Conservation (phyloP, 1,284 basidiomycete genomes). For the Ganoderma boninense region DNA sequence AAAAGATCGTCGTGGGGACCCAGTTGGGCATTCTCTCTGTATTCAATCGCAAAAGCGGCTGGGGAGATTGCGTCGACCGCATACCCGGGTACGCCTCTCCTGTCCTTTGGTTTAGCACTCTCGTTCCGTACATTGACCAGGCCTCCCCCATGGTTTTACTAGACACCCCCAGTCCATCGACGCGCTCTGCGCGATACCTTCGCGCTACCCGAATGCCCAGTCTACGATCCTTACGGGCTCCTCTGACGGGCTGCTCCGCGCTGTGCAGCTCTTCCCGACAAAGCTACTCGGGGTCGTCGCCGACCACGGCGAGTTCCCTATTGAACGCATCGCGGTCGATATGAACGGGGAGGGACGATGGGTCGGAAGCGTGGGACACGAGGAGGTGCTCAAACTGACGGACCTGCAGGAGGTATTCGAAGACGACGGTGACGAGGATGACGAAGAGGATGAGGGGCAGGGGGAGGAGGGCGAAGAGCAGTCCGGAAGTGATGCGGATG, state of each 20-base stretch:
- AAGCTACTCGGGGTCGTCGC: constrained; percentile 91
- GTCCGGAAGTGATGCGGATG: constrained; percentile 31
- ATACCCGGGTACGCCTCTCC: constrained; percentile 74
- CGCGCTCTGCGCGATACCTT: constrained; percentile 78
- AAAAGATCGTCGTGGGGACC: constrained; percentile 90
- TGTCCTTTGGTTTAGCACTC: neutral
- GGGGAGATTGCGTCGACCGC: constrained; percentile 94
- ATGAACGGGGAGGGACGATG: constrained; percentile 69
- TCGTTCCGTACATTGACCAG: neutral
- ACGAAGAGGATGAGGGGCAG: constrained; percentile 23
- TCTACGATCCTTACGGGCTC: constrained; percentile 91
- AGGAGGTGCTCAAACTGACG: constrained; percentile 86
- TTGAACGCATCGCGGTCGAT: constrained; percentile 83
- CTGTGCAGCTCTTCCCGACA: constrained; percentile 90
- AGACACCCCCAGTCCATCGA: constrained; percentile 92
- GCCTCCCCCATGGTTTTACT: neutral
- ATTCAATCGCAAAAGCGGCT: constrained; percentile 88
- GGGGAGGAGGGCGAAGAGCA: constrained; percentile 43
- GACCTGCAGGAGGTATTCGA: constrained; percentile 77
- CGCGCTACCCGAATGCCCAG: constrained; percentile 67
- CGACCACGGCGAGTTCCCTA: constrained; percentile 90
- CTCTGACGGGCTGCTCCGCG: constrained; percentile 91
- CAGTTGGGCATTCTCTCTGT: constrained; percentile 92
- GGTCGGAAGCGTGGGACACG: constrained; percentile 95
- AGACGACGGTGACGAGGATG: constrained; percentile 58